phyloP scores from a whole-genome alignment of 768 basidiomycete genomes.

The Calvatia gigantea region DNA sequence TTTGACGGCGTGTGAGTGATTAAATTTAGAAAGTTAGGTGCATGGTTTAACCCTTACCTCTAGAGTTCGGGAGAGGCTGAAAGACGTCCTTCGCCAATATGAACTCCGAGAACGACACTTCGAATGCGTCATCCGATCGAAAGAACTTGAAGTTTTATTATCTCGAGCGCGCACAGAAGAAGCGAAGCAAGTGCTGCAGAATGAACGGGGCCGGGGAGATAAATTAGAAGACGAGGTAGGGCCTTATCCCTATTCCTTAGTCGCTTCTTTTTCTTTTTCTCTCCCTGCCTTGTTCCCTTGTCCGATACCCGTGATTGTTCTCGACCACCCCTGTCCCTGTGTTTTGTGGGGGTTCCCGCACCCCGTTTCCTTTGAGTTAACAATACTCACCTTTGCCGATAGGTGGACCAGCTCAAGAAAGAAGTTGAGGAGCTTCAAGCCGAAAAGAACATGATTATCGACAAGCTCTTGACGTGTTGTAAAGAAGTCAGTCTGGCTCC shows the following conservation, averaged over 20 bases:
- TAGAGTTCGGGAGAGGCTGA: constrained; percentile 83
- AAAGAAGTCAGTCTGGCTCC: constrained; percentile 64
- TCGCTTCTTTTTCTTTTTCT: constrained; percentile 6
- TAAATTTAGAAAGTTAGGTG: constrained; percentile 1
- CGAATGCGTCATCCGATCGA: constrained; percentile 88
- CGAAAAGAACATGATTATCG: constrained; percentile 75
- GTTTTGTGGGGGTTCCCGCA: not conserved
- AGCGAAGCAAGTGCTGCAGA: constrained; percentile 78
- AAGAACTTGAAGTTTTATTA: constrained; percentile 84
- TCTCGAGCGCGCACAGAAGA: constrained; percentile 87
- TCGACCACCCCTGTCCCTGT: not conserved
- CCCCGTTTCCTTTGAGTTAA: not conserved
- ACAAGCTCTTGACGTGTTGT: constrained; percentile 81
- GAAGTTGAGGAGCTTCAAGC: constrained; percentile 80
- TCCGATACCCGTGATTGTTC: not conserved
- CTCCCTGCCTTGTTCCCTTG: constrained; percentile 4
- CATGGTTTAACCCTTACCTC: not conserved
- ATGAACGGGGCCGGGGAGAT: constrained; percentile 64
- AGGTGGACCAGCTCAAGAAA: constrained; percentile 69
- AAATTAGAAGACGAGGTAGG: constrained; percentile 74
- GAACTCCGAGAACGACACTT: constrained; percentile 90
- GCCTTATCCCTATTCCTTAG: constrained; percentile 15
- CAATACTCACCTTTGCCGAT: not conserved
- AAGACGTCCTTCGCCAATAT: constrained; percentile 84
- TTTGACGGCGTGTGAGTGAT: constrained; percentile 78